Evolutionary conservation across 2,329 filamentous ascomycete genomes (phyloP).

Genomic region (Clarireedia hainanense): DNA sequence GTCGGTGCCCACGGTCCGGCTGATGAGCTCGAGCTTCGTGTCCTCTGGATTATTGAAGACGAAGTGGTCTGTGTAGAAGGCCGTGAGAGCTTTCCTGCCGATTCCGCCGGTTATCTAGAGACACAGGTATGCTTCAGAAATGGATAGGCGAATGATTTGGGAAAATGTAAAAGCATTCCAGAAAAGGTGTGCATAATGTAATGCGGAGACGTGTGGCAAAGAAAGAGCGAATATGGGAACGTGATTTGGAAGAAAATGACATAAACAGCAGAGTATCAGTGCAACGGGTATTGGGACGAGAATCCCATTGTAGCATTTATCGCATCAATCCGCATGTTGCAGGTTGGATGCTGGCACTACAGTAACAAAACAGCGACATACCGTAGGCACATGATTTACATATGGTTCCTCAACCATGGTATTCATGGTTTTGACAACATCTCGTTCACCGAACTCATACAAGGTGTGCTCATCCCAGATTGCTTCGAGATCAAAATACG

Average conservation of each 20-base stretch:
- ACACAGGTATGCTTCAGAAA: not conserved
- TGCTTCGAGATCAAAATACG: constrained; percentile 65
- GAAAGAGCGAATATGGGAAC: too few species aligned
- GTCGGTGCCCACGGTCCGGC: constrained; percentile 63
- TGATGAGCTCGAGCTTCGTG: constrained; percentile 59
- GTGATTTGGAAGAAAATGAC: too few species aligned
- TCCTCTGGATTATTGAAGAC: constrained; percentile 66
- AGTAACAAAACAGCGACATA: constrained; percentile 30
- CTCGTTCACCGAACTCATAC: constrained; percentile 61
- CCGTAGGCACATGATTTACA: constrained; percentile 68
- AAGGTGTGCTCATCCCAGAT: constrained; percentile 75
- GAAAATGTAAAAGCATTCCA: too few species aligned
- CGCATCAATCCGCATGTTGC: too few species aligned
- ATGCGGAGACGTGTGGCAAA: too few species aligned
- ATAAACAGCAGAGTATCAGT: too few species aligned
- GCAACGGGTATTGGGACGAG: too few species aligned
- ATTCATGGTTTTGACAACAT: constrained; percentile 65
- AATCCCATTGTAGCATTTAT: too few species aligned
- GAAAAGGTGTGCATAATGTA: too few species aligned
- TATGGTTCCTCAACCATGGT: constrained; percentile 77
- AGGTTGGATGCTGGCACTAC: not conserved
- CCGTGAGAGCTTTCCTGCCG: constrained; percentile 52
- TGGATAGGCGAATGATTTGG: too few species aligned
- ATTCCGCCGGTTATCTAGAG: constrained; percentile 51
- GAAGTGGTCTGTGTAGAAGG: constrained; percentile 68